A percentile compares a stretch with the other conserved stretches of the same genome.
Evolutionary conservation across 2,329 filamentous ascomycete species (phyloP).

Genomic region (Epichloe hybrida): DNA sequence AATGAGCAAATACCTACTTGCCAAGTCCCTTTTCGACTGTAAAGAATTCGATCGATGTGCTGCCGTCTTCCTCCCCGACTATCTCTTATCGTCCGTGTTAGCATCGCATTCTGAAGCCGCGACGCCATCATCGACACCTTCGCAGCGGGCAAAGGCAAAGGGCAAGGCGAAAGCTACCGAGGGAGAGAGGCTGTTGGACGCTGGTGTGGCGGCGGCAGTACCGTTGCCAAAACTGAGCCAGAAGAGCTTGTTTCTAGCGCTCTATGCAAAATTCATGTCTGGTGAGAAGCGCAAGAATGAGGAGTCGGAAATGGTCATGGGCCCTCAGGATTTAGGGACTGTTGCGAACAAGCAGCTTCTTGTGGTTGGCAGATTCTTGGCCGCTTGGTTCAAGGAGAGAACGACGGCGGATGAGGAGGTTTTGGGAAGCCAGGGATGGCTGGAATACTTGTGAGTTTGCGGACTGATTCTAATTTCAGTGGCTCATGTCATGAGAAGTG

Average conservation of each 20-base stretch:
- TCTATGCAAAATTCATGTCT: slow-evolving; percentile 86
- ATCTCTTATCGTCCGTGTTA: slow-evolving; percentile 56
- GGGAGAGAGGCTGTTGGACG: slow-evolving; percentile 10
- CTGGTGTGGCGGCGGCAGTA: slow-evolving; percentile 1
- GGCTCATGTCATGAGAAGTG: too few species aligned
- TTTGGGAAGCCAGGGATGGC: slow-evolving; percentile 69
- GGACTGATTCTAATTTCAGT: background rate
- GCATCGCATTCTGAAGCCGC: slow-evolving; percentile 29
- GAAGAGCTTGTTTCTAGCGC: slow-evolving; percentile 78
- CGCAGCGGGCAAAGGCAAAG: slow-evolving; percentile 48
- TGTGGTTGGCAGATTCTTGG: slow-evolving; percentile 59
- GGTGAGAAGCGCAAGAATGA: slow-evolving; percentile 95
- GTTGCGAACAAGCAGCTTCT: slow-evolving; percentile 77
- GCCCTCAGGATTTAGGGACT: slow-evolving; percentile 75
- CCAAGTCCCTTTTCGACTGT: slow-evolving; percentile 90
- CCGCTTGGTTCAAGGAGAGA: slow-evolving; percentile 66
- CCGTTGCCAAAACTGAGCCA: slow-evolving; percentile 56
- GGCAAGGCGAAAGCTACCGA: slow-evolving; percentile 35
- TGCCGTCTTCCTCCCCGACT: slow-evolving; percentile 72
- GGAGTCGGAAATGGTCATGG: slow-evolving; percentile 93
- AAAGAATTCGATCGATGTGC: slow-evolving; percentile 90
- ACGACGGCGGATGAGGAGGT: slow-evolving; percentile 42
- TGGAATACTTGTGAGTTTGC: slow-evolving; percentile 57
- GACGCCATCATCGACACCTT: slow-evolving; percentile 15
- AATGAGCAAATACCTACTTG: slow-evolving; percentile 70